Base-by-base conservation (phyloP, 2,329 filamentous ascomycete genomes). In the Xylaria sp. region DNA sequence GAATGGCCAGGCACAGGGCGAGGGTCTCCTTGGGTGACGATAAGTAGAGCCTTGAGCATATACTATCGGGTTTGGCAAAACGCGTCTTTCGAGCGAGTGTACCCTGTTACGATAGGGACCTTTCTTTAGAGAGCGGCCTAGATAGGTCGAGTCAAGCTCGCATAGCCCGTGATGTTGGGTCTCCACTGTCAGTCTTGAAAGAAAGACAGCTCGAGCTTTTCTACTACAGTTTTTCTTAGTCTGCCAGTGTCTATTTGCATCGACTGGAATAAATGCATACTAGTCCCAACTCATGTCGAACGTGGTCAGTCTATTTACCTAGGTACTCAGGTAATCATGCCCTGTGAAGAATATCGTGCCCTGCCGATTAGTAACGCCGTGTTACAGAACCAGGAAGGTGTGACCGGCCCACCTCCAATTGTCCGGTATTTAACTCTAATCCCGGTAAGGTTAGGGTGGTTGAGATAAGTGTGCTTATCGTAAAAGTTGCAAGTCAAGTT, bases 51-150 rank as follows among this genome's bases (percentile, higher is more conserved):
- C 61, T 63, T 58, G 57, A 67, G 65, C 67, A 66, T 63, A 61
- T 54, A 31, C 54, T 64, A 66, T 63, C 57, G 60, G 51, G 57
- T 55, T 65, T 58, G 48, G 64, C 69, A 60, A 59, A 48, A 48
- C 25, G 15, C 61, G 46, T 67, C 65, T 65, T 46, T 55, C 25
- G 62, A 63, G 51, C 18, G 57, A 65, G 61, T 41, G 65, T 63
- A 63, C 67, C 67, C 55, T 62, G 64, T 59, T 65, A 67, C 34
- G 48, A 65, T 44, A 56, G 64, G 64, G 64, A 41, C 60, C 63
- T 63, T 65, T 64, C 54, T 39, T 56, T 44, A 46, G 55, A 63
- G 61, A 67, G 59, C 50, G 55, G 54, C 48, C 60, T 58, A 60
- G 50, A 63, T 63, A 70, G 62, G 62, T 61, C 55, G 37, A 63